Conservation (phyloP, 176 grass and related monocot species). For the Aegilops speltoides region DNA sequence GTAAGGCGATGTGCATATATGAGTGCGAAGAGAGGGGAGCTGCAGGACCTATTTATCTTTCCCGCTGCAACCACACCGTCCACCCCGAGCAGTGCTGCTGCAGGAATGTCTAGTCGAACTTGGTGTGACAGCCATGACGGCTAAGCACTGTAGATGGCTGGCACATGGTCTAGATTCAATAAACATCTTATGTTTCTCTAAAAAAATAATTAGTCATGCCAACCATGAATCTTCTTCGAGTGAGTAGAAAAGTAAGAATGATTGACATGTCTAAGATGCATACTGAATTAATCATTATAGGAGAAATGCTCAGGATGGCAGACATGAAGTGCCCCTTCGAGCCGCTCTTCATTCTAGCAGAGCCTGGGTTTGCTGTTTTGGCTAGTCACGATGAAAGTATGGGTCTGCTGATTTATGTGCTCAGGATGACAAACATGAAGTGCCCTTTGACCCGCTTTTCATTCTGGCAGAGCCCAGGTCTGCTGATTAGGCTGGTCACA, state of each 20-base stretch:
- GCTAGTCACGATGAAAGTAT: too few species aligned
- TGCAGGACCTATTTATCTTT: neutral
- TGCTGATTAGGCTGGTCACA: too few species aligned
- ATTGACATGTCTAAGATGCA: neutral
- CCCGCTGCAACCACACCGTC: neutral
- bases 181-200: neutral
- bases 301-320: too few species aligned
- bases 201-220: neutral
- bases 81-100: neutral
- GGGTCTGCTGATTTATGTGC: too few species aligned
- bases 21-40: neutral
- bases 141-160: neutral
- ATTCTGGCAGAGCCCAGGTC: too few species aligned
- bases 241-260: neutral
- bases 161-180: neutral
- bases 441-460: too few species aligned
- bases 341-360: too few species aligned
- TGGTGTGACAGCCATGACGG: neutral
- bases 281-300: neutral
- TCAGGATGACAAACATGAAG: too few species aligned
- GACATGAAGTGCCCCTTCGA: too few species aligned
- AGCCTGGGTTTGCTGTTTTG: too few species aligned
- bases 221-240: neutral
- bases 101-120: neutral
- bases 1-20: neutral